Conservation (phyloP, 73 alveolate species). For the Paramecium caudatum region DNA sequence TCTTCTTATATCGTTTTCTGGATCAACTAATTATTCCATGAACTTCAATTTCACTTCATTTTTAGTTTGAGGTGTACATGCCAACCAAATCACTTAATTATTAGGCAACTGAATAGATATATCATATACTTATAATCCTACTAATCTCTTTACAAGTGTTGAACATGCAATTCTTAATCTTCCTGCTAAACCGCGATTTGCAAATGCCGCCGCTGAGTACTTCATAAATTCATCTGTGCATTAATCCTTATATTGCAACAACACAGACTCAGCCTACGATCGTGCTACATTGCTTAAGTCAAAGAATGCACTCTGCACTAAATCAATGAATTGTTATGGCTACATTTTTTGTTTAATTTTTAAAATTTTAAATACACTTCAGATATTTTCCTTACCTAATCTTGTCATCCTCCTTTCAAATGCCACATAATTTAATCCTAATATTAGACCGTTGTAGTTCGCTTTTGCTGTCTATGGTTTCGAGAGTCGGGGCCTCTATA, state of each 20-base stretch:
- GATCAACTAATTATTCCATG: slow-evolving; percentile 34
- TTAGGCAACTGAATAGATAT: not conserved
- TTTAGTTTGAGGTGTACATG: slow-evolving; percentile 11
- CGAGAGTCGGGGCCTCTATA: too few species aligned
- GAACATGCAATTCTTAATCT: slow-evolving; percentile 28
- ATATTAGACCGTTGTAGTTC: not conserved
- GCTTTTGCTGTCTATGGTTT: slow-evolving; percentile 27
- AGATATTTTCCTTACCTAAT: not conserved
- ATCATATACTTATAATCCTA: not conserved
- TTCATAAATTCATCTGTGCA: slow-evolving; percentile 33
- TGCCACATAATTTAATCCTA: not conserved
- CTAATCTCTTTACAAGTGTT: not conserved
- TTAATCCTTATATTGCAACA: slow-evolving; percentile 2
- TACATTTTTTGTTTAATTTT: slow-evolving; percentile 46
- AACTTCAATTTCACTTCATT: slow-evolving; percentile 29
- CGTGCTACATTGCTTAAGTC: not conserved
- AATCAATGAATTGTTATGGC: slow-evolving; percentile 41
- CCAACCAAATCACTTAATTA: slow-evolving; percentile 28
- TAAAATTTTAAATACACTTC: not conserved
- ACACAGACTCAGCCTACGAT: not conserved
- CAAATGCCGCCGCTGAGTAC: not conserved
- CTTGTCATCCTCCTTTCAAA: not conserved
- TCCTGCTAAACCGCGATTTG: slow-evolving; percentile 11
- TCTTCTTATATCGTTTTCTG: slow-evolving; percentile 52
- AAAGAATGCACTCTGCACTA: slow-evolving; percentile 9